These are phyloP conservation scores for Colletotrichum sp. DNA, from an alignment of 2,329 filamentous ascomycete species.

Conservation along the genomic window DNA sequence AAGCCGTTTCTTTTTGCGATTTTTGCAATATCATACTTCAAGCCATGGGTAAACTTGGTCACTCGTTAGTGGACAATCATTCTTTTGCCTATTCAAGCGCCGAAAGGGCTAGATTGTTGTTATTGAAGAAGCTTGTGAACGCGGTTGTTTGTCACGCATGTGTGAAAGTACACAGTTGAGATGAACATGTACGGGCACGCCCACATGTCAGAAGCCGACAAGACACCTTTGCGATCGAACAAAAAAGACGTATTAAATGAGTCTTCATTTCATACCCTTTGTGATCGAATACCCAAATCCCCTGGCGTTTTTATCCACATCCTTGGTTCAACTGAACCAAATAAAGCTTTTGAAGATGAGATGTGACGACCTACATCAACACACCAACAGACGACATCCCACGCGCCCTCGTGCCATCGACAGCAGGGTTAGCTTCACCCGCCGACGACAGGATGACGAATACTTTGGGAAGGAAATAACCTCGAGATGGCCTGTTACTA, in stretches of 20 bases:
- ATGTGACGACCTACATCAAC: background rate
- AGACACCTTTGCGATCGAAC: background rate
- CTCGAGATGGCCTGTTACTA: background rate
- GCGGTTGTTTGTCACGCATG: background rate
- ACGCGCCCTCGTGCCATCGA: background rate
- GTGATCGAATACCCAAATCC: background rate
- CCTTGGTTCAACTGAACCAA: background rate
- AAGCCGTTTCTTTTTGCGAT: background rate
- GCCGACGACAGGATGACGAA: background rate
- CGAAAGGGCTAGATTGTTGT: background rate
- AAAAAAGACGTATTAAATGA: background rate
- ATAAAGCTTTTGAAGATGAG: background rate
- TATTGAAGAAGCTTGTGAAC: background rate
- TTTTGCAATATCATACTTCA: background rate
- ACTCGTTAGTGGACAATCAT: fast-evolving
- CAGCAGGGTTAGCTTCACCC: background rate
- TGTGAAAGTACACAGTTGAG: background rate
- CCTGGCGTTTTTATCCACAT: background rate
- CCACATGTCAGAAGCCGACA: background rate
- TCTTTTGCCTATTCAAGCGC: background rate
- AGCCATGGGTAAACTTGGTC: background rate
- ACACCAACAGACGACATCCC: background rate
- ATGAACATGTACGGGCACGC: background rate
- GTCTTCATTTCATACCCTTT: background rate
- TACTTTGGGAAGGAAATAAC: background rate